Conservation (phyloP, 306 rosid genomes). For the Trifolium dubium region DNA sequence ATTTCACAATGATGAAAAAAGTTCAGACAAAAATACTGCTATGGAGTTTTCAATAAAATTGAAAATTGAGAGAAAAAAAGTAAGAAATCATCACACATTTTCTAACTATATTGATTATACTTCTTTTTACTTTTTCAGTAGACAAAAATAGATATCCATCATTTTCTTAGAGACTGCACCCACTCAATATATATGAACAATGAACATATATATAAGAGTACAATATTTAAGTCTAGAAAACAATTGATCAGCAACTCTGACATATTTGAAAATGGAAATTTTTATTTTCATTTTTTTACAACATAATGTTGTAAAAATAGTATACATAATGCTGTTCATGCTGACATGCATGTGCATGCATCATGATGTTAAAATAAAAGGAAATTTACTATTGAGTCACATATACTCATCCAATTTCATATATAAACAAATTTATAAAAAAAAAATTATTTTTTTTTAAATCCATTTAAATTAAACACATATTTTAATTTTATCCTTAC, state of each 20-base stretch:
- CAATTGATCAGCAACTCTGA: conserved; percentile 47
- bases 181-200: conserved; percentile 40
- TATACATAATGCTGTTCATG: conserved; percentile 42
- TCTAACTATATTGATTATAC: conserved; percentile 46
- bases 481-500: too few species aligned
- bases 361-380: conserved; percentile 30
- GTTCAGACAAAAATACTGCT: conserved; percentile 41
- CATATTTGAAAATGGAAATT: conserved; percentile 37
- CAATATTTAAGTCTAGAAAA: conserved; percentile 42
- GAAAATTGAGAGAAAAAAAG: conserved; percentile 33
- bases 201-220: conserved; percentile 1
- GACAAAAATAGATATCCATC: conserved; percentile 65
- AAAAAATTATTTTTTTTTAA: too few species aligned
- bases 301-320: conserved; percentile 33
- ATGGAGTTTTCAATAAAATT: conserved; percentile 37
- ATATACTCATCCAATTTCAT: too few species aligned
- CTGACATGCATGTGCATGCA: conserved; percentile 45
- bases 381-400: conserved; percentile 52
- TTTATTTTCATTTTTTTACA: not conserved
- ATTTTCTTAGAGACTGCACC: conserved; percentile 71
- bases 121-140: conserved; percentile 53
- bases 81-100: conserved; percentile 62
- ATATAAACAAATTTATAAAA: too few species aligned
- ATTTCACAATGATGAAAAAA: conserved; percentile 66
- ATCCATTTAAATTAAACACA: too few species aligned